Base-by-base conservation (phyloP, 1,139 yeast species). In the Lodderomyces orthopsilosis region DNA sequence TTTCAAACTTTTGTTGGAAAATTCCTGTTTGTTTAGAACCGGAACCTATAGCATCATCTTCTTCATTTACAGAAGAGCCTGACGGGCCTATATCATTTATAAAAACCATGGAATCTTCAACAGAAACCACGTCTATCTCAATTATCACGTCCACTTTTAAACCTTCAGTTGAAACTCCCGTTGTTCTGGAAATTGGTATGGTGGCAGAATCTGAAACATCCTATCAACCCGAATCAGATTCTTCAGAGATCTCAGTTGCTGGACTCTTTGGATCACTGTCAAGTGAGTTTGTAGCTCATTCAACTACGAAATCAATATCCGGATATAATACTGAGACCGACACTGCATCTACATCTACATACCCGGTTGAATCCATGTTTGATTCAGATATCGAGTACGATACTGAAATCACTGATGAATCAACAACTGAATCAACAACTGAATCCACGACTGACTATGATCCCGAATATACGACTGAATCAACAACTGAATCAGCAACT, bases 1-100 rank as follows among this genome's bases (percentile, higher is more conserved):
- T 41, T 24, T 14, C 41, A 18, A 41, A 41, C 33, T 41, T 19
- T 24, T 41, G 44, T 27, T 41, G 44, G 44, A 27, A 21, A 37
- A 26, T 17, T n/a, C 44, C 44, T 7, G 38, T 6, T 8, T 41
- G 44, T 27, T 34, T 12, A 3, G 10, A 19, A 8, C 10, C 37
- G 3, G 26, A 22, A n/a, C 3, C 13, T 18, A 6, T 15, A 6
- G 17, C 17, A 19, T 34, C 37, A 12, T 12, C 21, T 6, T 34
- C 26, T 6, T 21, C 37, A 6, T 13, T 21, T 3, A 12, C 26
- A 19, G 12, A 19, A 6, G 18, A 6, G 6, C 17, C 19, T 12
- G 17, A 6, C 19, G 18, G 10, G 5, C 5, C 18, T 6, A 17
- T 6, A 15, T 30, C 18, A 30, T 6, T 30, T 10, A 14, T 12